phyloP scores from a whole-genome alignment of 2,329 filamentous ascomycete species.

The Fonsecaea erecta region DNA sequence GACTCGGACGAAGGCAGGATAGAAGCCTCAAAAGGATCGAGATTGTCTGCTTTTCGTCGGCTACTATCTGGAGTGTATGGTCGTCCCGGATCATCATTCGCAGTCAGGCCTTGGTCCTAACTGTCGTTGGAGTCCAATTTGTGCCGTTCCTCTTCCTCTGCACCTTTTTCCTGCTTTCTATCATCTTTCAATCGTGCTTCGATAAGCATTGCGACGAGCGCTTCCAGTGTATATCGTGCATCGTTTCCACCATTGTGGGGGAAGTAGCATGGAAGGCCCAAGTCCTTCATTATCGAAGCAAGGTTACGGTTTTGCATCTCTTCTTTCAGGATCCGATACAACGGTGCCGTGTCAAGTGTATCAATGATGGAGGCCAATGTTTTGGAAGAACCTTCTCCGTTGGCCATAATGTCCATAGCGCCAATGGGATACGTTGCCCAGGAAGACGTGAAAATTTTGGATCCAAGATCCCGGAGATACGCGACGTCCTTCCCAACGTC shows the following conservation, averaged over 20 bases:
- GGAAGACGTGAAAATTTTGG: conserved; percentile 51
- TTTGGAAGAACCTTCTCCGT: conserved; percentile 11
- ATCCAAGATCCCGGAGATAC: conserved; percentile 69
- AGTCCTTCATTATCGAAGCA: conserved; percentile 62
- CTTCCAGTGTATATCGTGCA: conserved; percentile 76
- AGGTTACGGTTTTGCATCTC: conserved; percentile 60
- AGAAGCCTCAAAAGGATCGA: conserved; percentile 26
- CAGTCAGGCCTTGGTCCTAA: neutral
- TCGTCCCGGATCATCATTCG: neutral
- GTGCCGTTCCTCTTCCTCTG: neutral
- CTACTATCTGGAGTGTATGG: neutral
- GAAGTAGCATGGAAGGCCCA: conserved; percentile 66
- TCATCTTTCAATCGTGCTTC: conserved; percentile 39
- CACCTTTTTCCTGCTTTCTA: conserved; percentile 12
- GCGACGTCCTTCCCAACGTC: conserved; percentile 69
- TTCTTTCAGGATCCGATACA: conserved; percentile 67
- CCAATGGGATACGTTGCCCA: conserved; percentile 41
- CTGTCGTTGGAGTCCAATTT: neutral
- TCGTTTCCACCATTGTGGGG: conserved; percentile 91
- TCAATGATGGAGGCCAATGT: conserved; percentile 62
- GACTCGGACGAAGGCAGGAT: conserved; percentile 18
- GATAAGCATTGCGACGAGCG: conserved; percentile 68
- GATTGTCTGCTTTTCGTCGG: conserved; percentile 11
- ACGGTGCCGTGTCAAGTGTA: conserved; percentile 71
- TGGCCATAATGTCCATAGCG: conserved; percentile 36